Conservation (phyloP, 2,329 filamentous ascomycete genomes). For the Colletotrichum costaricense region DNA sequence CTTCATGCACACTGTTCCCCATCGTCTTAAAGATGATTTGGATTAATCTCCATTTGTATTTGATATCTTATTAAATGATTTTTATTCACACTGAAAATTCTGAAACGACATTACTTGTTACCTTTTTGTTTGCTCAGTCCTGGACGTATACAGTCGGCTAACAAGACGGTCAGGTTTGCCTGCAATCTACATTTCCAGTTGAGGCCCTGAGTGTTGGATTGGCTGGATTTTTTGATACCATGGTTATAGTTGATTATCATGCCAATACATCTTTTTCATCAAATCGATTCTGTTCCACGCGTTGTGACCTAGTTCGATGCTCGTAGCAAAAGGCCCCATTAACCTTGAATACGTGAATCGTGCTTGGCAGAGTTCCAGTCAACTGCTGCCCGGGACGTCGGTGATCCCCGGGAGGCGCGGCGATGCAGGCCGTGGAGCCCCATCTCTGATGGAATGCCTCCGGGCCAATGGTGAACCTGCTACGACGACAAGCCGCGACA, state of each 20-base stretch:
- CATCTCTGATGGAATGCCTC: background rate
- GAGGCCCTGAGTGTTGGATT: background rate
- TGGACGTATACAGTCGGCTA: background rate
- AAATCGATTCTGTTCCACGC: too few relatives aligned
- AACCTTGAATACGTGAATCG: background rate
- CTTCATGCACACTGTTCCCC: too few relatives aligned
- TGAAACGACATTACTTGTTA: conserved; percentile 11
- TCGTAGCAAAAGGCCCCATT: background rate
- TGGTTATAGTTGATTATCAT: background rate
- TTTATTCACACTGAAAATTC: conserved; percentile 33
- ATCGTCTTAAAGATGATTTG: conserved; percentile 26
- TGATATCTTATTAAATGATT: conserved; percentile 33
- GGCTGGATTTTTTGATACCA: background rate
- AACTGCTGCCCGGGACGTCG: background rate
- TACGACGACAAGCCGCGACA: background rate
- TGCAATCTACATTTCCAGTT: background rate
- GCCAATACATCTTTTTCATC: background rate
- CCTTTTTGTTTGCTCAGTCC: background rate
- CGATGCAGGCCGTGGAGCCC: background rate
- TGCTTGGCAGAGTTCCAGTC: background rate
- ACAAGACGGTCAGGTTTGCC: background rate
- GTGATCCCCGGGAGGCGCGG: background rate
- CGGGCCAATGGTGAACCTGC: background rate
- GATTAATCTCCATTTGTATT: conserved; percentile 19
- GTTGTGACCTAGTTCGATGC: background rate